These are phyloP conservation scores for Hericium alpestre DNA, from an alignment of 768 basidiomycete genomes.

Conservation along the genomic window DNA sequence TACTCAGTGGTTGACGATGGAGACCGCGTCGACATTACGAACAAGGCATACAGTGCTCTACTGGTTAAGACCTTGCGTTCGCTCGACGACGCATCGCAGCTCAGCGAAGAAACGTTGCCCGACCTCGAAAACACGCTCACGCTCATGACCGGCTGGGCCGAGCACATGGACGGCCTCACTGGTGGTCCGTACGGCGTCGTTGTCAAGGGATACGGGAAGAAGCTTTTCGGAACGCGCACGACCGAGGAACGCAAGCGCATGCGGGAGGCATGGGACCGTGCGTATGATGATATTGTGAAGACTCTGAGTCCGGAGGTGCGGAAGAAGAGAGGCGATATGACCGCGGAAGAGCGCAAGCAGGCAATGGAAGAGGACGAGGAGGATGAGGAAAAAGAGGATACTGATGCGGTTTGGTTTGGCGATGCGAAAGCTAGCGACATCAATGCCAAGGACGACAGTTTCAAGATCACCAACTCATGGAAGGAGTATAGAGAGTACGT, in stretches of 20 bases:
- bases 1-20: neutral
- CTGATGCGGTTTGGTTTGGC: neutral
- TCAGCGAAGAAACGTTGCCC: neutral
- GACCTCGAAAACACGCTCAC: neutral
- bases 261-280: neutral
- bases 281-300: neutral
- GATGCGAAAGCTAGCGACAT: neutral
- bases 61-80: neutral
- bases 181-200: neutral
- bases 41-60: neutral
- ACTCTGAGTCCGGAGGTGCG: neutral
- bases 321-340: neutral
- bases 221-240: neutral
- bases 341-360: neutral
- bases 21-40: neutral
- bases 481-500: neutral
- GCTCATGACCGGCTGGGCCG: neutral
- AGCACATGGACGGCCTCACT: neutral
- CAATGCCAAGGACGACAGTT: neutral
- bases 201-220: neutral
- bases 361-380: neutral
- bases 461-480: neutral
- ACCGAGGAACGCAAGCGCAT: neutral
- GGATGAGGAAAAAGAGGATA: neutral
- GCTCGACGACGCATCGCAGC: neutral